phyloP scores from a whole-genome alignment of 306 rosid genomes.

The Spatholobus suberectus region DNA sequence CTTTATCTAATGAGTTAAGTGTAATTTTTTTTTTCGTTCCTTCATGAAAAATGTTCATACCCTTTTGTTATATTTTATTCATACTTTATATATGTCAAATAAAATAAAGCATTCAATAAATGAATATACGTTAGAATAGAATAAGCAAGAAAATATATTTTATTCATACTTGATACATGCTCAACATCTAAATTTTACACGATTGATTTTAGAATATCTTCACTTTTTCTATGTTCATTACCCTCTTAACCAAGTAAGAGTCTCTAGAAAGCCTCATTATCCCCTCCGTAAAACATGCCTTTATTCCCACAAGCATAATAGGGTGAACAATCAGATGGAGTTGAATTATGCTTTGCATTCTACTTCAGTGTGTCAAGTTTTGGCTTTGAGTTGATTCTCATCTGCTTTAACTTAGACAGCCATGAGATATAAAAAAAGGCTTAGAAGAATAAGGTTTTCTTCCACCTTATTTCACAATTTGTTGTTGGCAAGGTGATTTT shows the following conservation, averaged over 20 bases:
- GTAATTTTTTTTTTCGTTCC: too few species aligned
- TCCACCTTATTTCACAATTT: constrained; percentile 81
- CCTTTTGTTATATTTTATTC: too few species aligned
- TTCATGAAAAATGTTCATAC: too few species aligned
- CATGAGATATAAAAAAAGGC: constrained; percentile 80
- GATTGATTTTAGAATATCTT: constrained; percentile 42
- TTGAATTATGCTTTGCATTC: constrained; percentile 51
- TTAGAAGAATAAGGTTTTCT: constrained; percentile 57
- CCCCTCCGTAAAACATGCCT: constrained; percentile 58
- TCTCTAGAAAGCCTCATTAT: constrained; percentile 78
- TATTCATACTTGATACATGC: too few species aligned
- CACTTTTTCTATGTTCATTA: constrained; percentile 47
- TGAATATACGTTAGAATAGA: too few species aligned
- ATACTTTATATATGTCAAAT: too few species aligned
- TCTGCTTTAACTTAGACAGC: constrained; percentile 90
- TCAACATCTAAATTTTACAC: constrained; percentile 50
- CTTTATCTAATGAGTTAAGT: too few species aligned
- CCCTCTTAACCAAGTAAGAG: constrained; percentile 70
- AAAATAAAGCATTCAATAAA: too few species aligned
- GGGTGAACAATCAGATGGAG: constrained; percentile 41
- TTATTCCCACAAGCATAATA: constrained; percentile 37
- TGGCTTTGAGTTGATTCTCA: constrained; percentile 51
- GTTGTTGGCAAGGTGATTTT: too few species aligned
- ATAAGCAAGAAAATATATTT: too few species aligned
- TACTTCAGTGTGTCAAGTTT: constrained; percentile 46